Conservation (phyloP, 176 grass and related monocot genomes). For the Avena atlantica region DNA sequence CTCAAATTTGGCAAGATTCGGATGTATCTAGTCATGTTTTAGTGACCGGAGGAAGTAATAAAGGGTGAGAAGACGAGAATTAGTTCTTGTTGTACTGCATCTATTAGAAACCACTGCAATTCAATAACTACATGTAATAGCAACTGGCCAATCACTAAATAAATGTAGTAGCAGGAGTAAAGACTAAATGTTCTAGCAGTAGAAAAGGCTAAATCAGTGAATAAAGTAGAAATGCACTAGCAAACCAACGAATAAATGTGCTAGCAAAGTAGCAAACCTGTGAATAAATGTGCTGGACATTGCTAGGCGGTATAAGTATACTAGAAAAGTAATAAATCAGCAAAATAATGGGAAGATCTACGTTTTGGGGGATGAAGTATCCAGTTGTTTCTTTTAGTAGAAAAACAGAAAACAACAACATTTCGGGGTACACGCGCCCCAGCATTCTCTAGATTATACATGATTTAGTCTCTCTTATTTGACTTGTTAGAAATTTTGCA, state of each 20-base stretch:
- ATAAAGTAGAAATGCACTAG: background rate
- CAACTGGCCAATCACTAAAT: background rate
- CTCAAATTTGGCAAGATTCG: too few species aligned
- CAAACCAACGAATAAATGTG: background rate
- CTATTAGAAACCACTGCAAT: background rate
- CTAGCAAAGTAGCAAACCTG: background rate
- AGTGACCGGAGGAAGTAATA: background rate
- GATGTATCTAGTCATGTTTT: too few species aligned
- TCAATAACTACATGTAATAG: background rate
- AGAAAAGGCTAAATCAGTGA: constrained; percentile 16
- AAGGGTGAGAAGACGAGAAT: background rate
- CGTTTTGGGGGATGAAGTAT: background rate
- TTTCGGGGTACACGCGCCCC: background rate
- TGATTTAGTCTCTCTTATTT: background rate
- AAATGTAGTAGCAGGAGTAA: constrained; percentile 11
- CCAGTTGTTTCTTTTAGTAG: background rate
- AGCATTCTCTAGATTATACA: background rate
- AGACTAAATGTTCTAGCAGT: background rate
- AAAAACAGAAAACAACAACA: background rate
- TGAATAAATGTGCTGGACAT: background rate
- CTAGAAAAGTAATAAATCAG: background rate
- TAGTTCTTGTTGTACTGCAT: background rate
- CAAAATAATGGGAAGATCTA: background rate
- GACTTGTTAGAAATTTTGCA: constrained; percentile 15
- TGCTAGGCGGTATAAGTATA: background rate